These are phyloP conservation scores for Whalleya microplaca DNA, from an alignment of 2,329 filamentous ascomycete species.

Conservation along the genomic window DNA sequence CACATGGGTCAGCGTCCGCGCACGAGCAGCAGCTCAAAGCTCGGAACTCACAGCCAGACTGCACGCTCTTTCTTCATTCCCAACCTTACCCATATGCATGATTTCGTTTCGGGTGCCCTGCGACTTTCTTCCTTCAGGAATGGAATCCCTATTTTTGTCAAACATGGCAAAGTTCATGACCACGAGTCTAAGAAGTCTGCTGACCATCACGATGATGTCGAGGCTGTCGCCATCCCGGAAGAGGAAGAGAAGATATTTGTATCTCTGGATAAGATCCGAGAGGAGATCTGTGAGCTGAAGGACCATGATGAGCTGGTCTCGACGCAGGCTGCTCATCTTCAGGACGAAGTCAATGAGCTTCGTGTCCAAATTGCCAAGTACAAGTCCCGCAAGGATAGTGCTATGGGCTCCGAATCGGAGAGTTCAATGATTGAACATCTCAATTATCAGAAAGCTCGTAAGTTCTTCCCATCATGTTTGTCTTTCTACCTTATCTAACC, in stretches of 20 bases:
- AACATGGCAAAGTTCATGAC: conserved; percentile 55
- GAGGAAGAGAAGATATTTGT: conserved; percentile 63
- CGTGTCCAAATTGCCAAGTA: conserved; percentile 52
- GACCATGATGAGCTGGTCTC: conserved; percentile 61
- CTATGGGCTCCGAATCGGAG: conserved; percentile 49
- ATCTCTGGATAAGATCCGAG: conserved; percentile 64
- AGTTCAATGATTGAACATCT: conserved; percentile 48
- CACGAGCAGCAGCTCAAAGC: conserved; percentile 19
- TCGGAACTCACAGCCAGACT: conserved; percentile 44
- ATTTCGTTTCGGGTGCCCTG: conserved; percentile 60
- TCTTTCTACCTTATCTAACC: conserved; percentile 12
- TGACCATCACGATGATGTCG: conserved; percentile 52
- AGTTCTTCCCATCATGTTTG: conserved; percentile 36
- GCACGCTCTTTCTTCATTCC: conserved; percentile 58
- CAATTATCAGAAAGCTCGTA: conserved; percentile 59
- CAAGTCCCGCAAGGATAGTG: conserved; percentile 48
- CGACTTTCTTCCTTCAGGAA: conserved; percentile 56
- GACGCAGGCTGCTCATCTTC: conserved; percentile 56
- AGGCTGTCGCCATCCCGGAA: conserved; percentile 53
- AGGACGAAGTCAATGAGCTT: conserved; percentile 54
- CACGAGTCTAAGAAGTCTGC: conserved; percentile 40
- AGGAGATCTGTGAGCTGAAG: conserved; percentile 59
- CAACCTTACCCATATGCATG: conserved; percentile 57
- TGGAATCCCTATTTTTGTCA: conserved; percentile 60
- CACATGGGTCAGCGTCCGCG: conserved; percentile 24